Evolutionary conservation across 2,329 filamentous ascomycete genomes (phyloP).

Genomic region (Diatrype stigma): DNA sequence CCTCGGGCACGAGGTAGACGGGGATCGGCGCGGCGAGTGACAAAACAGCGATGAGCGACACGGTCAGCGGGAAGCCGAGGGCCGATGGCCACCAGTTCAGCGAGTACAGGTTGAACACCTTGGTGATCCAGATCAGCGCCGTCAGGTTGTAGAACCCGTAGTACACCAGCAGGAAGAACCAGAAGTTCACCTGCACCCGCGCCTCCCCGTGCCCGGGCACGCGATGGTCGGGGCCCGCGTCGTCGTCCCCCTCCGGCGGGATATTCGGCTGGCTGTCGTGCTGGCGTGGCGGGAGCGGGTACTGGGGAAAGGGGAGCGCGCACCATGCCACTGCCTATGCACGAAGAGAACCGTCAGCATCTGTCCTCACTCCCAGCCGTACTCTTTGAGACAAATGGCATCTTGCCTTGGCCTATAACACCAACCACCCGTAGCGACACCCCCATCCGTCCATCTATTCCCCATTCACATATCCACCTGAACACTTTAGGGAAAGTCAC

Average conservation of each 20-base stretch:
- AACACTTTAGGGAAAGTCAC: conserved; percentile 22
- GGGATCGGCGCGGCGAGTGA: conserved; percentile 57
- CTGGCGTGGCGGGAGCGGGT: conserved; percentile 39
- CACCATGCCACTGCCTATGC: conserved; percentile 62
- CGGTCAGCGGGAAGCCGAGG: conserved; percentile 61
- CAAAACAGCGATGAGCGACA: conserved; percentile 56
- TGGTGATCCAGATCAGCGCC: conserved; percentile 66
- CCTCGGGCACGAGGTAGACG: conserved; percentile 51
- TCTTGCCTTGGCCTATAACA: not conserved
- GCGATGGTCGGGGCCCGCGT: conserved; percentile 31
- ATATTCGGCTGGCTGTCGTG: not conserved
- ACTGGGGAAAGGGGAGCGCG: conserved; percentile 61
- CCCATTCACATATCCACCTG: not conserved
- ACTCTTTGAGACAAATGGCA: not conserved
- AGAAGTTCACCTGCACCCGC: conserved; percentile 63
- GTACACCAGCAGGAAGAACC: conserved; percentile 68
- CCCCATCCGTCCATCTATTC: not conserved
- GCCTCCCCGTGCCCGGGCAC: conserved; percentile 60
- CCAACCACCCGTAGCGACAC: not conserved
- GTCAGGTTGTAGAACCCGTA: conserved; percentile 67
- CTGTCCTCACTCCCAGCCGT: not conserved
- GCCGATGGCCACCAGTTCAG: conserved; percentile 67
- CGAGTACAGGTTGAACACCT: conserved; percentile 67
- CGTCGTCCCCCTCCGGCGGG: conserved; percentile 17
- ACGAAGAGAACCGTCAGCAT: conserved; percentile 11